Evolutionary conservation across 441 rosid species (phyloP).

Genomic region (Jatropha podagrica): DNA sequence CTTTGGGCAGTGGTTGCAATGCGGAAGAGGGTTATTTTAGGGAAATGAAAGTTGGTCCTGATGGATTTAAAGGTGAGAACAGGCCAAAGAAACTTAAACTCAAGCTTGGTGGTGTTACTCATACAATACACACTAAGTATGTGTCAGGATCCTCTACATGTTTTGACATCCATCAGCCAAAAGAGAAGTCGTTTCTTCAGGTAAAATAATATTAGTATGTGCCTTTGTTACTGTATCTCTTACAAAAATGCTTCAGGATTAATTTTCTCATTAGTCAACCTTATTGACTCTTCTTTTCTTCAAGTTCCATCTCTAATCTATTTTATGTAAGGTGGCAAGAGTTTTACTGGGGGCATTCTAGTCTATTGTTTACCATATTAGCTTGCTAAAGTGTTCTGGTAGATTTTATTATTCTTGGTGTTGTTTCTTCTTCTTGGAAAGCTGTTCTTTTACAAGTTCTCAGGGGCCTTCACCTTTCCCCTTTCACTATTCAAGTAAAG

Average conservation of each 20-base stretch:
- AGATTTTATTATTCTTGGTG: too few species aligned
- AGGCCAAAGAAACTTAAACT: constrained; percentile 66
- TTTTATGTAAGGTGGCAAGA: background rate
- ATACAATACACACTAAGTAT: constrained; percentile 53
- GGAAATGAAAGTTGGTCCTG: constrained; percentile 29
- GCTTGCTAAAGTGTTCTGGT: too few species aligned
- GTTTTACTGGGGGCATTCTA: too few species aligned
- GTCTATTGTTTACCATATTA: too few species aligned
- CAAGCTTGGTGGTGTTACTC: constrained; percentile 78
- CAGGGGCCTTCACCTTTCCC: too few species aligned
- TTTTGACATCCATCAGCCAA: constrained; percentile 30
- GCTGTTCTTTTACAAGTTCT: too few species aligned
- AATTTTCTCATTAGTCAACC: background rate
- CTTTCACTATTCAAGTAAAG: background rate
- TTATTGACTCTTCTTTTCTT: background rate
- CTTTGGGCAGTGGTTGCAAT: constrained; percentile 27
- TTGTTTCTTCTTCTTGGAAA: too few species aligned
- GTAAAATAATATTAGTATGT: constrained; percentile 14
- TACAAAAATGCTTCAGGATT: background rate
- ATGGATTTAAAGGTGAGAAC: constrained; percentile 45
- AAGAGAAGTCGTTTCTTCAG: constrained; percentile 29
- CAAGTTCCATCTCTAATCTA: background rate
- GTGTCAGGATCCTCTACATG: constrained; percentile 27
- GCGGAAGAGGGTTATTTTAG: constrained; percentile 25
- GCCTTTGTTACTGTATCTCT: background rate